Evolutionary conservation across 2,329 filamentous ascomycete species (phyloP).

Genomic region (Penicillium carneum): DNA sequence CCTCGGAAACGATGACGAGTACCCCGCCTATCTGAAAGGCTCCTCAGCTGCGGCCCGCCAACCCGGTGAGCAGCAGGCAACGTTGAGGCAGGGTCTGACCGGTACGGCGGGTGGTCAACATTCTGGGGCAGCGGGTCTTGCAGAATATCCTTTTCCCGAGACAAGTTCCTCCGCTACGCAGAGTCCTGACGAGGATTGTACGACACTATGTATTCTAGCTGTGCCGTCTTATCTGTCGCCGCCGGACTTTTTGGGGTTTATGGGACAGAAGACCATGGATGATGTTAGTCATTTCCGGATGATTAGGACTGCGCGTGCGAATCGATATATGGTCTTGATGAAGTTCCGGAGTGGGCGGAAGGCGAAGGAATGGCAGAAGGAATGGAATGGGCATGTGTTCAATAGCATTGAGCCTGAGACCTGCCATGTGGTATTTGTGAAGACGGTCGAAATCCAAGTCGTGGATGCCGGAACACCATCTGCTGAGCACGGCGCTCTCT

Average conservation of each 20-base stretch:
- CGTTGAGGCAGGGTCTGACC: constrained; percentile 17
- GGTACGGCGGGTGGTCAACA: constrained; percentile 28
- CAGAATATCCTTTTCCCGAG: constrained; percentile 30
- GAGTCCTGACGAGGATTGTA: constrained; percentile 67
- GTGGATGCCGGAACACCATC: constrained; percentile 54
- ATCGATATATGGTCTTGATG: constrained; percentile 93
- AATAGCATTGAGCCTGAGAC: constrained; percentile 94
- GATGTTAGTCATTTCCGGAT: constrained; percentile 93
- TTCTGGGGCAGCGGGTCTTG: constrained; percentile 12
- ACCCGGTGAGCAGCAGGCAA: constrained; percentile 34
- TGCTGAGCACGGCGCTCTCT: constrained; percentile 66
- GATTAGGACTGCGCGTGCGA: constrained; percentile 86
- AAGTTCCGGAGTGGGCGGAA: constrained; percentile 81
- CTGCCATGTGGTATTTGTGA: constrained; percentile 93
- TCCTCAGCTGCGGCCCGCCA: constrained; percentile 46
- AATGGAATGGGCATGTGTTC: constrained; percentile 92
- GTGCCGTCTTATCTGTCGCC: constrained; percentile 94
- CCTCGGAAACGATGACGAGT: constrained; percentile 58
- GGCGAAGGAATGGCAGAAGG: constrained; percentile 79
- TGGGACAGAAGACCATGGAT: constrained; percentile 84
- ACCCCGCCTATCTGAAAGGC: constrained; percentile 51
- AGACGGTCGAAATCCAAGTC: constrained; percentile 83
- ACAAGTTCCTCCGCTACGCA: constrained; percentile 23
- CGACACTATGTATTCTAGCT: constrained; percentile 88
- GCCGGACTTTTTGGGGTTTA: constrained; percentile 86